A percentile compares a stretch with the other conserved stretches of the same genome.
Conservation (phyloP, 2,329 filamentous ascomycete species). For the Ophiocordyceps camponoti-floridani region DNA sequence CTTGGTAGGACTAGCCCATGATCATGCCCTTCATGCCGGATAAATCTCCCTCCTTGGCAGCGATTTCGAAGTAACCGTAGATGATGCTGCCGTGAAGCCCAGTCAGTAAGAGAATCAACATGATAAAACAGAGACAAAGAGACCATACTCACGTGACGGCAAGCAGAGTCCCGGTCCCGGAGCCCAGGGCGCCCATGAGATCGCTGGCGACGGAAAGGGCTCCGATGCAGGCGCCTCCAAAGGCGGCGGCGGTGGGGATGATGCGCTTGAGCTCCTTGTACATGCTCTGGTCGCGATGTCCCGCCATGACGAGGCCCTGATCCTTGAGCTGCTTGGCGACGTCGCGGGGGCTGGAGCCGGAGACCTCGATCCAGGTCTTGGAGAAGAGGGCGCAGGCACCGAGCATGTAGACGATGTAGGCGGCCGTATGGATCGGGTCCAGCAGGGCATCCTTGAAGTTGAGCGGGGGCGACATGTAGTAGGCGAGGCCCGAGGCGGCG, state of each 20-base stretch:
- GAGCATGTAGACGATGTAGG: constrained; percentile 97
- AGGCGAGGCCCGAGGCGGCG: constrained; percentile 82
- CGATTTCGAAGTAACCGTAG: constrained; percentile 98
- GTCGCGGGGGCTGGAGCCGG: constrained; percentile 89
- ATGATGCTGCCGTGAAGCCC: constrained; percentile 51
- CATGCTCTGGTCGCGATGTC: constrained; percentile 99
- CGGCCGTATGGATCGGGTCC: constrained; percentile 87
- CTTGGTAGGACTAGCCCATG: constrained; percentile 36
- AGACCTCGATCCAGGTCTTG: constrained; percentile 99
- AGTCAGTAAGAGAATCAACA: not conserved
- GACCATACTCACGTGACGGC: constrained; percentile 79
- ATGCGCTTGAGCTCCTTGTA: constrained; percentile 99
- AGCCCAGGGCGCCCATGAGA: constrained; percentile 86
- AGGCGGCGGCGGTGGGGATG: constrained; percentile 93
- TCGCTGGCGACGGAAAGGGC: constrained; percentile 90
- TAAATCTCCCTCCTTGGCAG: constrained; percentile 94
- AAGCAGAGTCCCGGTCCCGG: constrained; percentile 91
- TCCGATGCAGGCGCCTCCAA: constrained; percentile 97
- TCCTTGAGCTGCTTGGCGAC: constrained; percentile 99
- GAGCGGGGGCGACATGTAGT: constrained; percentile 98
- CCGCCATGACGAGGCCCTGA: constrained; percentile 97
- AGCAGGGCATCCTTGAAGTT: constrained; percentile 95
- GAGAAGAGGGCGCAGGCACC: constrained; percentile 95
- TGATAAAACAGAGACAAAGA: not conserved
- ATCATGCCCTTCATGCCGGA: constrained; percentile 61